Percentiles rank a stretch among this genome's conserved stretches.
phyloP scores from a whole-genome alignment of 345 rosid genomes.

The Limnanthes douglasii region DNA sequence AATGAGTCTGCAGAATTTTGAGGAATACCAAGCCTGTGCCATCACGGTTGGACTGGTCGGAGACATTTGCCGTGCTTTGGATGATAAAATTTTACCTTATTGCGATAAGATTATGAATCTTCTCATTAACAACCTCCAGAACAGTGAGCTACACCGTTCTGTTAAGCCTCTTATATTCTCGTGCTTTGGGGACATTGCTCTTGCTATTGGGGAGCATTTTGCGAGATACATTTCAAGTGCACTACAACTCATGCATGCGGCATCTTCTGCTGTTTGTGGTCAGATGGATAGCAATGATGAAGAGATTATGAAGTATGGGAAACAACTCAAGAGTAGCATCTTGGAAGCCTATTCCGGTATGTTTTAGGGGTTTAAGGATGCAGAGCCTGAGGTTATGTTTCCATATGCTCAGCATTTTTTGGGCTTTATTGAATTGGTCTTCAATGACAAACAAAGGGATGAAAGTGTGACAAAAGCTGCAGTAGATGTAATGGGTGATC shows the following conservation, averaged over 20 bases:
- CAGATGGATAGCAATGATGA: slow-evolving; percentile 57
- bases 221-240: slow-evolving; percentile 52
- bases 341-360: slow-evolving; percentile 93
- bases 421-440: slow-evolving; percentile 68
- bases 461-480: slow-evolving; percentile 84
- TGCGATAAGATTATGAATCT: slow-evolving; percentile 82
- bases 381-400: slow-evolving; percentile 62
- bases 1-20: slow-evolving; percentile 83
- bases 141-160: slow-evolving; percentile 67
- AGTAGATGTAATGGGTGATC: slow-evolving; percentile 89
- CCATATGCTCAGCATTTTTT: slow-evolving; percentile 76
- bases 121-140: slow-evolving; percentile 58
- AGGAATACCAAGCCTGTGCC: slow-evolving; percentile 87
- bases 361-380: slow-evolving; percentile 80
- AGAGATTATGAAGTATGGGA: slow-evolving; percentile 70
- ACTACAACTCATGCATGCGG: slow-evolving; percentile 69
- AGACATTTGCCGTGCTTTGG: slow-evolving; percentile 84
- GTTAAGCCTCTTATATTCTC: slow-evolving; percentile 94
- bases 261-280: slow-evolving; percentile 53
- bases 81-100: slow-evolving; percentile 53
- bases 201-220: slow-evolving; percentile 71
- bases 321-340: slow-evolving; percentile 72
- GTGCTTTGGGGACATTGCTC: slow-evolving; percentile 86
- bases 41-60: slow-evolving; percentile 86
- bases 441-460: slow-evolving; percentile 64